A percentile compares a stretch with the other conserved stretches of the same genome.
Evolutionary conservation across 2,329 filamentous ascomycete species (phyloP).

Genomic region (Calonectria pauciramosa): DNA sequence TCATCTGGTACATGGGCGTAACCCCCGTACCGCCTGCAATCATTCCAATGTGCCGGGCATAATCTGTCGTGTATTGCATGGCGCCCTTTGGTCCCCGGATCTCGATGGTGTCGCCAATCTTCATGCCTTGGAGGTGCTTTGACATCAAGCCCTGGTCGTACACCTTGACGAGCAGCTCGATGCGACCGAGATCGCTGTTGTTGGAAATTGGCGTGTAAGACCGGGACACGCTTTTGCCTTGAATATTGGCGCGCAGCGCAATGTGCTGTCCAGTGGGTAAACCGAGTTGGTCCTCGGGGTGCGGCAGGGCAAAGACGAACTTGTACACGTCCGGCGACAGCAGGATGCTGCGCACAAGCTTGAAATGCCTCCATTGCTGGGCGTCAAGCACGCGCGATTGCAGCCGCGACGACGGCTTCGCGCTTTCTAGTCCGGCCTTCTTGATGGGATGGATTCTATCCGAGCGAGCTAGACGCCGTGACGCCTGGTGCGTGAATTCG

Average conservation of each 20-base stretch:
- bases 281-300: background rate
- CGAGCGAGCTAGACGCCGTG: background rate
- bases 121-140: background rate
- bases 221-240: background rate
- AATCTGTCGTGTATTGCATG: background rate
- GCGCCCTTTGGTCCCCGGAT: background rate
- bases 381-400: background rate
- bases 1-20: background rate
- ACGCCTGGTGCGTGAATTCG: background rate
- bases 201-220: background rate
- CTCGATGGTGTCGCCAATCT: conserved; percentile 1
- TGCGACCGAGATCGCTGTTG: background rate
- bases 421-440: background rate
- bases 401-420: background rate
- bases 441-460: background rate
- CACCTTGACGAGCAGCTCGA: background rate
- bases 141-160: conserved; percentile 6
- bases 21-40: background rate
- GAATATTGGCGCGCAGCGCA: background rate
- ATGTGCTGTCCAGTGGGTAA: background rate
- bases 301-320: background rate
- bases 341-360: conserved; percentile 1
- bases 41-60: background rate
- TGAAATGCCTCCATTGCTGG: background rate
- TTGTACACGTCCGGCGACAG: conserved; percentile 1